A percentile compares a stretch with the other conserved stretches of the same genome.
These are phyloP conservation scores for Fusarium subglutinans DNA, from an alignment of 2,329 filamentous ascomycete species.

Conservation along the genomic window DNA sequence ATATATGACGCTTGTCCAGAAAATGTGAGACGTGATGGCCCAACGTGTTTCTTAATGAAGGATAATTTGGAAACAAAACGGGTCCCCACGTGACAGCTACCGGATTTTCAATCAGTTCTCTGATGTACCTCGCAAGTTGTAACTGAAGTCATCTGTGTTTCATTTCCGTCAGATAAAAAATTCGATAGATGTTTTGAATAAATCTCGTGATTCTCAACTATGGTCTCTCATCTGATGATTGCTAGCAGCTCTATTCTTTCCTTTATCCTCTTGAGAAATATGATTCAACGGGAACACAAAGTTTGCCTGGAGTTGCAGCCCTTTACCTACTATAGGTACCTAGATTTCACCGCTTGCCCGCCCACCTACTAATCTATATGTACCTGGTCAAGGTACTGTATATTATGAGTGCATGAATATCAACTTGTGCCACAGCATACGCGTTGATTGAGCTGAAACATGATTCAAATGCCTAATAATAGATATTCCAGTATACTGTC, in stretches of 20 bases:
- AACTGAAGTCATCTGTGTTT: not conserved
- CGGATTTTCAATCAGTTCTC: not conserved
- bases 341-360: not conserved
- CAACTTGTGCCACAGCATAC: not conserved
- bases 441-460: not conserved
- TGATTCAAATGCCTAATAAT: not conserved
- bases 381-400: not conserved
- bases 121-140: not conserved
- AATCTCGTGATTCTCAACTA: not conserved
- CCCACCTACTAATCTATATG: not conserved
- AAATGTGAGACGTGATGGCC: slow-evolving; percentile 1
- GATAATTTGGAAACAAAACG: slow-evolving; percentile 1
- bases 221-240: not conserved
- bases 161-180: not conserved
- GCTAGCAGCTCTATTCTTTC: not conserved
- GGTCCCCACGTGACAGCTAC: slow-evolving; percentile 32
- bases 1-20: not conserved
- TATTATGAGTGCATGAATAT: not conserved
- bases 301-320: not conserved
- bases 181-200: not conserved
- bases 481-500: not conserved
- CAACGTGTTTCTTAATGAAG: not conserved
- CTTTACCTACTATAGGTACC: not conserved
- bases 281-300: not conserved
- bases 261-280: not conserved